These are phyloP conservation scores for Cryphonectria radicalis DNA, from an alignment of 2,329 filamentous ascomycete species.

Conservation along the genomic window DNA sequence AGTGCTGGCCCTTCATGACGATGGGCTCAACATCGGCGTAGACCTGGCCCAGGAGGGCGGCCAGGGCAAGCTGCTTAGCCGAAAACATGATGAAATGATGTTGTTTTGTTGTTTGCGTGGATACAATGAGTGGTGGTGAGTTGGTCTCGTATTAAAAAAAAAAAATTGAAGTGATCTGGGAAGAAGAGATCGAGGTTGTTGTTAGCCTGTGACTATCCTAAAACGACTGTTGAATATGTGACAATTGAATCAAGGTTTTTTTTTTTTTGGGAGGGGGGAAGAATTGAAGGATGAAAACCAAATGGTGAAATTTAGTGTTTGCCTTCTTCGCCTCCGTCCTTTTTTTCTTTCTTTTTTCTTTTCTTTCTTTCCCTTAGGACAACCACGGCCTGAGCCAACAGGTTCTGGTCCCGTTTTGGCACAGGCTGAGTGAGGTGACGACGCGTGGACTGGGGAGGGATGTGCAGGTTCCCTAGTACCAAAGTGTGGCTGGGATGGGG, in stretches of 20 bases:
- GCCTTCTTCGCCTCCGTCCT: not conserved
- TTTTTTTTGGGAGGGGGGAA: not conserved
- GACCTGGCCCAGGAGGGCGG: slow-evolving; percentile 25
- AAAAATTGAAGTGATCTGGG: slow-evolving; percentile 22
- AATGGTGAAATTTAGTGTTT: not conserved
- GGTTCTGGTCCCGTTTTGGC: not conserved
- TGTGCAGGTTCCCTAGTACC: not conserved
- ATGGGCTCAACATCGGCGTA: slow-evolving; percentile 28
- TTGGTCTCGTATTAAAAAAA: slow-evolving; percentile 7
- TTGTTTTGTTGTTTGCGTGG: not conserved
- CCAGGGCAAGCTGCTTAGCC: slow-evolving; percentile 26
- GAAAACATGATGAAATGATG: slow-evolving; percentile 23
- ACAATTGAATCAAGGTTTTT: not conserved
- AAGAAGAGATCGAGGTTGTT: not conserved
- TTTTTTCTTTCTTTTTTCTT: not conserved
- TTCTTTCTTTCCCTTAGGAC: not conserved
- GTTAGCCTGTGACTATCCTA: slow-evolving; percentile 19
- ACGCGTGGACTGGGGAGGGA: not conserved
- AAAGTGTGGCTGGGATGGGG: slow-evolving; percentile 9
- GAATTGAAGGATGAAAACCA: not conserved
- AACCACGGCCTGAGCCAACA: not conserved
- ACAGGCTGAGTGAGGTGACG: slow-evolving; percentile 5
- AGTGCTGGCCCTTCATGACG: slow-evolving; percentile 41
- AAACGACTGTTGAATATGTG: not conserved
- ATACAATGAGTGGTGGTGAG: slow-evolving; percentile 18